A percentile compares a stretch with the other conserved stretches of the same genome.
These are phyloP conservation scores for Ganoderma resinaceum DNA, from an alignment of 1,284 basidiomycete genomes.

Conservation along the genomic window DNA sequence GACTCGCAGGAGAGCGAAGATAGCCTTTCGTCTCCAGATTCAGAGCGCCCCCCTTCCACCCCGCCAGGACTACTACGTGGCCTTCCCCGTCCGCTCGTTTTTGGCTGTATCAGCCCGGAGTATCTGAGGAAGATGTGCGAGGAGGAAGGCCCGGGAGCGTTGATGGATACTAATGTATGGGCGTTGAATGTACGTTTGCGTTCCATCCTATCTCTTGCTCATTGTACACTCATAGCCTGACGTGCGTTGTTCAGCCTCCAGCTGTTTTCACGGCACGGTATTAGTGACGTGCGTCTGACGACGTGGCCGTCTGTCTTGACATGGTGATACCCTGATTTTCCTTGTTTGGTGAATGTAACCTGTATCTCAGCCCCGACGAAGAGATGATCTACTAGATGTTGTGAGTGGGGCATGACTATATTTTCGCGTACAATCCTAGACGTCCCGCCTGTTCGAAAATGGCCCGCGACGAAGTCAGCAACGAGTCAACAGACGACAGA, in stretches of 20 bases:
- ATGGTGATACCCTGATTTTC: no score
- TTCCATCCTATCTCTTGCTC: not conserved
- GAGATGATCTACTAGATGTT: no score
- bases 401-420: no score
- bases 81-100: not conserved
- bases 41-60: not conserved
- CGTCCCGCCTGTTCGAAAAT: no score
- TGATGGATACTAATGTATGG: not conserved
- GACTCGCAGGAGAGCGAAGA: not conserved
- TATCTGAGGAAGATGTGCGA: not conserved
- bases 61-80: not conserved
- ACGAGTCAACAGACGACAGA: no score
- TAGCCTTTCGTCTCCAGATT: not conserved
- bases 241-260: not conserved
- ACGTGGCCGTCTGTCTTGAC: no score
- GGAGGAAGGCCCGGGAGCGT: not conserved
- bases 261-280: not conserved
- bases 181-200: not conserved
- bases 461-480: no score
- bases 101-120: not conserved
- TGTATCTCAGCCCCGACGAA: no score
- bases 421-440: no score
- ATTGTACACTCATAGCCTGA: not conserved
- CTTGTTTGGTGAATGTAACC: no score
- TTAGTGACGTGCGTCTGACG: not conserved